Evolutionary conservation across 495 filamentous ascomycete species (phyloP).

Genomic region (Astrocystis sublimbata): DNA sequence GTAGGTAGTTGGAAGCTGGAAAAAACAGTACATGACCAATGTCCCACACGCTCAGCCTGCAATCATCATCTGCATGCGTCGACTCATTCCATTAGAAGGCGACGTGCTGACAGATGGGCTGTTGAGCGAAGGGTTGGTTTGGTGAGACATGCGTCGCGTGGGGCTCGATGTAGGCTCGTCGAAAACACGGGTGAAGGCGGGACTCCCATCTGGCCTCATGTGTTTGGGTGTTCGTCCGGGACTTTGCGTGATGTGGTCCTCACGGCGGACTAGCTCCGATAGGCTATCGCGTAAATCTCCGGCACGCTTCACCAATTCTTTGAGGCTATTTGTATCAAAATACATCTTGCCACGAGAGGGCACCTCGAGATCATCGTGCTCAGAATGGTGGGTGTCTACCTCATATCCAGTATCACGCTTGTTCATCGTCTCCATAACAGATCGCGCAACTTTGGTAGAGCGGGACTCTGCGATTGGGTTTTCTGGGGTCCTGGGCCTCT

Average conservation of each 20-base stretch:
- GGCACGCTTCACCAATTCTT: slow-evolving; percentile 82
- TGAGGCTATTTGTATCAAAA: slow-evolving; percentile 87
- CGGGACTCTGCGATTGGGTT: slow-evolving; percentile 28
- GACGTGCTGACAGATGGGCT: slow-evolving; percentile 51
- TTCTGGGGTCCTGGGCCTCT: slow-evolving; percentile 45
- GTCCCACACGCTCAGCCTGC: slow-evolving; percentile 47
- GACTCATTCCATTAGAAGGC: slow-evolving; percentile 49
- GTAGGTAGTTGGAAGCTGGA: background rate
- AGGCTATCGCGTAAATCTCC: slow-evolving; percentile 71
- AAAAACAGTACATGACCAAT: background rate
- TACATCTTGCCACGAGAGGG: slow-evolving; percentile 73
- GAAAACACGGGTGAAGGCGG: slow-evolving; percentile 65
- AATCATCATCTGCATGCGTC: slow-evolving; percentile 70
- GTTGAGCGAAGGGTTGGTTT: slow-evolving; percentile 52
- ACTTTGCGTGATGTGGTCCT: slow-evolving; percentile 69
- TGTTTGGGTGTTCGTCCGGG: slow-evolving; percentile 53
- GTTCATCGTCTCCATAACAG: slow-evolving; percentile 82
- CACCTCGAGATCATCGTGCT: slow-evolving; percentile 34
- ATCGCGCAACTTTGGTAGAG: slow-evolving; percentile 63
- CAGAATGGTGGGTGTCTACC: slow-evolving; percentile 19
- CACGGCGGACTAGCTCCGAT: slow-evolving; percentile 75
- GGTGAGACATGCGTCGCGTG: slow-evolving; percentile 47
- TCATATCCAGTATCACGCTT: slow-evolving; percentile 54
- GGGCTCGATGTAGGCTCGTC: slow-evolving; percentile 54
- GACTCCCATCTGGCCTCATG: slow-evolving; percentile 52